A percentile compares a stretch with the other conserved stretches of the same genome.
Evolutionary conservation across 805 yeast species (phyloP).

Genomic region (Candida khao-thaluensis): DNA sequence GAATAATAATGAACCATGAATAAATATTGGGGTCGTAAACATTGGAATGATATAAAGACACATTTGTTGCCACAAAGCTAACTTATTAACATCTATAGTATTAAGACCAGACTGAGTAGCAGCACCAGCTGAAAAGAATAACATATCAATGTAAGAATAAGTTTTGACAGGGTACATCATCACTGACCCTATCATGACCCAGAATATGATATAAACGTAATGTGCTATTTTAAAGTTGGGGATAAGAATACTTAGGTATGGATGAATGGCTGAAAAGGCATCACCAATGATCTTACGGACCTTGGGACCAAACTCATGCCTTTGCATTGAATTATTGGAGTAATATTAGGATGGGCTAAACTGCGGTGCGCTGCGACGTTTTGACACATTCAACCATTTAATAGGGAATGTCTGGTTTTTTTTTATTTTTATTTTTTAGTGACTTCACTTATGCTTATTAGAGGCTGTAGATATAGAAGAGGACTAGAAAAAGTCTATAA

Average conservation of each 20-base stretch:
- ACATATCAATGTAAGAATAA: constrained; percentile 68
- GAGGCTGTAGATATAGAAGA: too few species aligned
- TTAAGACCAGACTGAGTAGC: constrained; percentile 91
- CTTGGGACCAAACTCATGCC: constrained; percentile 7
- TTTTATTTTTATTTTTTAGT: too few species aligned
- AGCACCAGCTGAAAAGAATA: constrained; percentile 75
- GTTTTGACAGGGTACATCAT: constrained; percentile 74
- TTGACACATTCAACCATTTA: constrained; percentile 2
- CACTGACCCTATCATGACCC: constrained; percentile 68
- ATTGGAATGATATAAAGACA: constrained; percentile 60
- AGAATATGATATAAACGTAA: constrained; percentile 63
- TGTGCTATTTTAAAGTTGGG: constrained; percentile 66
- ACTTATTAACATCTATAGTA: constrained; percentile 64
- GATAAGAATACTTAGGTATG: constrained; percentile 39
- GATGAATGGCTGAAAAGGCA: constrained; percentile 19
- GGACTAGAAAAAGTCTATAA: too few species aligned
- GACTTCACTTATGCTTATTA: too few species aligned
- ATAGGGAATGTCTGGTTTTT: too few species aligned
- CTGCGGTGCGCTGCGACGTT: background rate
- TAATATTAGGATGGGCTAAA: constrained; percentile 1
- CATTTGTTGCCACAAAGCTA: constrained; percentile 78
- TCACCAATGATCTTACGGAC: constrained; percentile 4
- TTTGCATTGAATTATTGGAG: constrained; percentile 1
- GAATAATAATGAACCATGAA: constrained; percentile 75
- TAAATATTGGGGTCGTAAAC: constrained; percentile 82